Base-by-base conservation (phyloP, 140 eudicot genomes). In the Ambrosia hybrid region DNA sequence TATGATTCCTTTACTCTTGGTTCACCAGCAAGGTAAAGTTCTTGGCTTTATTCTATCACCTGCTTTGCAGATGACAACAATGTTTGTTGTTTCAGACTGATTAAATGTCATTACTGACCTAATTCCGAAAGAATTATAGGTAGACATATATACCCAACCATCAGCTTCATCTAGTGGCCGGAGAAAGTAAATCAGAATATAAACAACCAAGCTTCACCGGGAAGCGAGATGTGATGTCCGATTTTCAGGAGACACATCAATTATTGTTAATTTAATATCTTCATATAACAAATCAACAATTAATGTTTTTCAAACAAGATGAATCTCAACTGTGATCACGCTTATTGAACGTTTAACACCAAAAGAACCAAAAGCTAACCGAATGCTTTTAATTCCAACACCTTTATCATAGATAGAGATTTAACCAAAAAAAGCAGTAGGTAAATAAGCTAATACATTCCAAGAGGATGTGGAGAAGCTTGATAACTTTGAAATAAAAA, bases 381-480 rank as follows among this genome's bases (percentile, higher is more conserved):
- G 85, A 43, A 86, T 84, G 17, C 68, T 74, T 66, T 88, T 76
- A 36, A 94, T 72, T 8, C 71, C 41, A 69, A 81, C 51, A 58
- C 88, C 87, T 63, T 55, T 58, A 48, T 78, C 62, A 58, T 45
- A 6, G 0, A 12, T 12, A 48, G 79, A 82, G 64, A 85, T 60
- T 33, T 86, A 83, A 26, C 96, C 95, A 71, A 83, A 73, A 74
- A 95, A 95, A 30, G 99, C 91, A 71, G 99, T 95, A 61, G 86
- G 85, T 74, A 95, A 57, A 77, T 91, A 91, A n/a, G 99, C 79
- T 71, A 95, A 84, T 1, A 96, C 89, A 57, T 95, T 95, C 99
- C 99, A 21, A 91, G 85, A 10, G 97, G 99, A 34, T 97, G 86
- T 36, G 99, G 89, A 34, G 95, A 80, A 71, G 99, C 92, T 21